Evolutionary conservation across 1,284 basidiomycete species (phyloP), one percentile per base, ranked within the genome.

Genomic region (Filobasidium uniguttulatum): DNA sequence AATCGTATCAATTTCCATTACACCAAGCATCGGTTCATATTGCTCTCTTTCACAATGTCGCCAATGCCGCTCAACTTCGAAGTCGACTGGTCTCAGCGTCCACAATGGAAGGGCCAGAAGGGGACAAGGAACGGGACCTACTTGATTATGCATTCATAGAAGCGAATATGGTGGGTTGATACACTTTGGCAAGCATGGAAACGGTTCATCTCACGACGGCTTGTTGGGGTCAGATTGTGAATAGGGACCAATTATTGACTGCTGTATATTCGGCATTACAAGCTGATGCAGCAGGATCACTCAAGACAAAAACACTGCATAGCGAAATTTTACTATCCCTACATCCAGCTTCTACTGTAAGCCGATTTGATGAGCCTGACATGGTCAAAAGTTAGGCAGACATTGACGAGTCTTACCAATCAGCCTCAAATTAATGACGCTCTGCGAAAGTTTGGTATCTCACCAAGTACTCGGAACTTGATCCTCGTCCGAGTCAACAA

Each of bases 111-210:
- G 81, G 81, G 0, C 63, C 66, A 1, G 75, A 77, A 25, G 85
- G 85, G 15, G 77, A 84, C n/a, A 58, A 58, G 3, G 81, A 85
- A 57, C 75, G 85, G 44, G 77, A 78, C 22, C 75, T 76, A 14
- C 74, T 93, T 55, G 85, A 90, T 62, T 93, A 85, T 69, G 84
- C 84, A 0, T 94, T 93, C 67, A 72, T 96, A 58, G 83, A 93
- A 63, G 85, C 84, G 20, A 67, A 57, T 4, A 60, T 75, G 57
- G 76, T 77, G 47, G 65, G 77, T 61, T n/a, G 9, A 15, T n/a
- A 44, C 20, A 28, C n/a, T 23, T 41, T 8, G 9, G 8, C 8
- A 3, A n/a, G n/a, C n/a, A n/a, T n/a, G n/a, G n/a, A n/a, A n/a
- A n/a, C n/a, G n/a, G n/a, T n/a, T n/a, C n/a, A n/a, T n/a, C n/a